These are phyloP conservation scores for Leccinum truebloodii DNA, from an alignment of 768 basidiomycete genomes.

Conservation along the genomic window DNA sequence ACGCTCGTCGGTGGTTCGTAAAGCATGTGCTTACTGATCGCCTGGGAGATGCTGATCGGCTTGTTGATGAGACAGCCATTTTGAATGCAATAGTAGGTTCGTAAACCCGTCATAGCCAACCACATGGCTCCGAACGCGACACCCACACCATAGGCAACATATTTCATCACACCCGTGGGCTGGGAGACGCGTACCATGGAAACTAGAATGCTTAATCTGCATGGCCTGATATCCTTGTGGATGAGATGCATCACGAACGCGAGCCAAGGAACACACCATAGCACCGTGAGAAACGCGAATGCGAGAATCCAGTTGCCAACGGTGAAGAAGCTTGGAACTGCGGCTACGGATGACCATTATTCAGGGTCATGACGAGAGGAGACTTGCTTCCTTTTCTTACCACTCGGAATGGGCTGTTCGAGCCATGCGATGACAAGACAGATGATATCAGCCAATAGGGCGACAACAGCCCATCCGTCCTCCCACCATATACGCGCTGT, in stretches of 20 bases:
- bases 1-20: background rate
- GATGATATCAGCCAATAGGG: background rate
- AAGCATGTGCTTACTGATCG: background rate
- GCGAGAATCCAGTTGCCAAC: conserved; percentile 1
- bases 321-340: background rate
- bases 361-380: background rate
- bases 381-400: background rate
- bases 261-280: background rate
- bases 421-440: conserved; percentile 1
- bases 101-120: background rate
- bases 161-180: background rate
- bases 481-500: background rate
- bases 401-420: conserved; percentile 1
- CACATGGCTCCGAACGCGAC: background rate
- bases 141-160: background rate
- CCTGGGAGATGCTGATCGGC: background rate
- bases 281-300: background rate
- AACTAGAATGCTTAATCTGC: background rate
- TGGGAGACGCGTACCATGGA: conserved; percentile 2
- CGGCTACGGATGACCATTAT: background rate
- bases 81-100: background rate
- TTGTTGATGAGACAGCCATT: background rate
- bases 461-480: conserved; percentile 3
- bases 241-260: background rate
- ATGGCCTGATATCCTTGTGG: background rate